These are phyloP conservation scores for Penicillium cataractarum DNA, from an alignment of 495 filamentous ascomycete species.

Conservation along the genomic window DNA sequence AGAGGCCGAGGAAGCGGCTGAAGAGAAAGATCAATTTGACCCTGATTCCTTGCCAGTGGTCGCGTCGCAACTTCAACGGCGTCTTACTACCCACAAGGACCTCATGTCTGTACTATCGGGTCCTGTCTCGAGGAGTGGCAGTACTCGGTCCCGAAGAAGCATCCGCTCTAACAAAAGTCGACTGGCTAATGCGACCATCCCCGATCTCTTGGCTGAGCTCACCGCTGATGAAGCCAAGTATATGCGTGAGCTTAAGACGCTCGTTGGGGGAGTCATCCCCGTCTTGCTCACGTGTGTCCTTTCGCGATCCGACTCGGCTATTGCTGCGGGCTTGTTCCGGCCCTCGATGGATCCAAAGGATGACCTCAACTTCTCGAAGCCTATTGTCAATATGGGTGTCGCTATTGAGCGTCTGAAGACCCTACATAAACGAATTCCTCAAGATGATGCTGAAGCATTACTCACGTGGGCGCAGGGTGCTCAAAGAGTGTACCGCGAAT, in stretches of 20 bases:
- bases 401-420: constrained; percentile 81
- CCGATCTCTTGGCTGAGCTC: constrained; percentile 80
- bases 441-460: constrained; percentile 66
- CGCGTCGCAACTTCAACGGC: constrained; percentile 64
- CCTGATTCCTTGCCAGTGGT: constrained; percentile 42
- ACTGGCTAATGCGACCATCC: constrained; percentile 65
- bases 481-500: constrained; percentile 79
- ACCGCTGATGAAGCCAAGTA: constrained; percentile 86
- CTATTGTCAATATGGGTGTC: constrained; percentile 94
- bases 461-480: constrained; percentile 80
- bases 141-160: constrained; percentile 70
- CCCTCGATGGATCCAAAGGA: constrained; percentile 54
- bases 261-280: constrained; percentile 95
- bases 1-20: constrained; percentile 31
- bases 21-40: constrained; percentile 50
- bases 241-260: constrained; percentile 85
- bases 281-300: constrained; percentile 86
- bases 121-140: constrained; percentile 65
- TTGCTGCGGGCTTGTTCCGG: constrained; percentile 69
- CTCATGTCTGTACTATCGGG: constrained; percentile 89
- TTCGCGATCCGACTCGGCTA: constrained; percentile 67
- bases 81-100: constrained; percentile 89
- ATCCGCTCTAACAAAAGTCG: constrained; percentile 72
- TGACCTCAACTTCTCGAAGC: constrained; percentile 72
- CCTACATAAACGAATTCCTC: constrained; percentile 77